Evolutionary conservation across 176 grass and related monocot species (phyloP).

Genomic region (Eremochloa ophiuroides): DNA sequence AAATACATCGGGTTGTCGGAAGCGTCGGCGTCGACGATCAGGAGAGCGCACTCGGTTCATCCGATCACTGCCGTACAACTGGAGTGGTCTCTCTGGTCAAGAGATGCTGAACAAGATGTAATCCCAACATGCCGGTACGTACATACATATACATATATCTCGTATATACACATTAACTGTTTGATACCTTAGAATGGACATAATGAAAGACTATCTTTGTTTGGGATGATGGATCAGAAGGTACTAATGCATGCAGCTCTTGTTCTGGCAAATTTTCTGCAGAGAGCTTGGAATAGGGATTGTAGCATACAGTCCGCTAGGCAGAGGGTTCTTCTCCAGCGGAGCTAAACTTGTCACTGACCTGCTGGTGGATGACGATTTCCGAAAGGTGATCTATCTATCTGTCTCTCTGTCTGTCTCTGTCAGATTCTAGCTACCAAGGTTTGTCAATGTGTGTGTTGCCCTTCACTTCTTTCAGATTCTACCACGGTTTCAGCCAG

Average conservation of each 20-base stretch:
- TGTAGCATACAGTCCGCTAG: no score
- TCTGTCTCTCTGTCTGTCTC: no score
- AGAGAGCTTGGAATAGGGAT: constrained; percentile 36
- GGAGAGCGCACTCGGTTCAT: constrained; percentile 57
- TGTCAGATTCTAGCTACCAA: no score
- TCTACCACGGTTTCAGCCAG: constrained; percentile 42
- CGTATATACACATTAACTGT: no score
- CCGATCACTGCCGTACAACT: constrained; percentile 52
- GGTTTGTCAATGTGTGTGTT: no score
- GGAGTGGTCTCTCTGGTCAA: constrained; percentile 56
- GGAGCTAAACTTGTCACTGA: constrained; percentile 36
- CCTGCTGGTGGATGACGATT: constrained; percentile 39
- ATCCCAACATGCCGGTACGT: constrained; percentile 54
- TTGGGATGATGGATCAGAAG: no score
- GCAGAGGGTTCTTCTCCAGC: no score
- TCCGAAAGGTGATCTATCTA: constrained; percentile 51
- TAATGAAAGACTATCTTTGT: neutral
- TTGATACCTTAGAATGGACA: no score
- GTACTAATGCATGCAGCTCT: neutral
- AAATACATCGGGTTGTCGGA: constrained; percentile 59
- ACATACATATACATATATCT: no score
- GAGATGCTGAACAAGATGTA: no score
- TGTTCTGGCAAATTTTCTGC: neutral
- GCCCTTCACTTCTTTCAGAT: neutral
- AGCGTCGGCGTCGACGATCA: constrained; percentile 48